Conservation (phyloP, 2,329 filamentous ascomycete species). For the Xylaria sp. region DNA sequence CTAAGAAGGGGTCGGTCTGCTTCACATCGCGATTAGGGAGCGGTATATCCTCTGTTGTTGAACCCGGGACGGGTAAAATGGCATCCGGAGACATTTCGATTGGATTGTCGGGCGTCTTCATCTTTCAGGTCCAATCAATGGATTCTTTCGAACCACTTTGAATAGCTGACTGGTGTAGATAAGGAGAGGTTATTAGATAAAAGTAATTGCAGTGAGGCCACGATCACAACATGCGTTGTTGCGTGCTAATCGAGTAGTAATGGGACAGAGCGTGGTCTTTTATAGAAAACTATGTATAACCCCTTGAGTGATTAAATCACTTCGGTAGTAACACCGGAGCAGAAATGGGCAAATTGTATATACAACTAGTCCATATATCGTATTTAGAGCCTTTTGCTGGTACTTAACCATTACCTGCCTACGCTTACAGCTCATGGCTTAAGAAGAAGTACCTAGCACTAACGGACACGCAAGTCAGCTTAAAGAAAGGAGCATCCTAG, state of each 20-base stretch:
- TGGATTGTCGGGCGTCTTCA: neutral
- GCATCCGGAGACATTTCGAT: conserved; percentile 18
- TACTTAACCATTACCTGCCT: neutral
- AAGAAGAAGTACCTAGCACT: neutral
- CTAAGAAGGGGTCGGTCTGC: conserved; percentile 30
- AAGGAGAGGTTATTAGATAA: neutral
- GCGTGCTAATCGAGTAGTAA: neutral
- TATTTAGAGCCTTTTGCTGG: neutral
- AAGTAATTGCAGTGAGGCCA: neutral
- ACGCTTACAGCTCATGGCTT: neutral
- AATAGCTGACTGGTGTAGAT: neutral
- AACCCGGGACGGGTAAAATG: conserved; percentile 5
- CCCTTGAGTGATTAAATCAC: neutral
- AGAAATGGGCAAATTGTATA: neutral
- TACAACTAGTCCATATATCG: neutral
- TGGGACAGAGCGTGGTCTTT: neutral
- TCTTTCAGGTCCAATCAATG: neutral
- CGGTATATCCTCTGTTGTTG: conserved; percentile 5
- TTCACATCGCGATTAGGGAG: conserved; percentile 23
- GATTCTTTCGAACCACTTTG: neutral
- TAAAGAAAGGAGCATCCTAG: neutral
- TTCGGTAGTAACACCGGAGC: neutral
- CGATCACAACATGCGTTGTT: too few species aligned
- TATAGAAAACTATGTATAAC: neutral
- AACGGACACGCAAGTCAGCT: neutral